Conservation (phyloP, 345 rosid species). For the Salix dunnii region DNA sequence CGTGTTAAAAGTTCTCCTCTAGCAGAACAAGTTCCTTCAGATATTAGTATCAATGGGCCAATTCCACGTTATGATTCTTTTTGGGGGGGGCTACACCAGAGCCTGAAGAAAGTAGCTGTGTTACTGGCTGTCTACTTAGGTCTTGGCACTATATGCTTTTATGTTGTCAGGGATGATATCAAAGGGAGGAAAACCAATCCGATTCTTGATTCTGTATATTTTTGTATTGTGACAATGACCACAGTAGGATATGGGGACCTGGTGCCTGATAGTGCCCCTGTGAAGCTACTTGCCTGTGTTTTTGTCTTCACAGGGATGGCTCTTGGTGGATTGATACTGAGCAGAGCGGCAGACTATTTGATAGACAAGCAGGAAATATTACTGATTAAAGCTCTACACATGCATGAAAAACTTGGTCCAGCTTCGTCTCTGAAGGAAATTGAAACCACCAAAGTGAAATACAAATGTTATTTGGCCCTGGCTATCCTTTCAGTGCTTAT, state of each 20-base stretch:
- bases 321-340: slow-evolving; percentile 54
- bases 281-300: slow-evolving; percentile 65
- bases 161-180: slow-evolving; percentile 46
- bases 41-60: slow-evolving; percentile 11
- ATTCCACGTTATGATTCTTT: slow-evolving; percentile 32
- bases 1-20: slow-evolving; percentile 72
- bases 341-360: slow-evolving; percentile 73
- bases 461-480: slow-evolving; percentile 48
- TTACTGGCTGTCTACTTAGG: slow-evolving; percentile 47
- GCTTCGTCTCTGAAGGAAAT: slow-evolving; percentile 49
- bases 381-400: slow-evolving; percentile 58
- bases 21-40: slow-evolving; percentile 34
- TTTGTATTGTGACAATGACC: slow-evolving; percentile 86
- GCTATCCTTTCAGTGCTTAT: slow-evolving; percentile 43
- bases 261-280: slow-evolving; percentile 49
- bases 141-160: slow-evolving; percentile 60
- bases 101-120: slow-evolving; percentile 38
- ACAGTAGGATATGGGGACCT: slow-evolving; percentile 97
- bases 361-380: slow-evolving; percentile 81
- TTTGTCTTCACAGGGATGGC: slow-evolving; percentile 84
- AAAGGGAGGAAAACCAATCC: slow-evolving; percentile 61
- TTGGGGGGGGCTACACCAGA: slow-evolving; percentile 44
- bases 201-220: slow-evolving; percentile 66
- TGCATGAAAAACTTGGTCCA: slow-evolving; percentile 38
- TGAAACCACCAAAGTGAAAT: slow-evolving; percentile 43